A percentile compares a stretch with the other conserved stretches of the same genome.
These are phyloP conservation scores for Martensiomyces pterosporus DNA, from an alignment of 192 early-diverging fungal genomes.

Conservation along the genomic window DNA sequence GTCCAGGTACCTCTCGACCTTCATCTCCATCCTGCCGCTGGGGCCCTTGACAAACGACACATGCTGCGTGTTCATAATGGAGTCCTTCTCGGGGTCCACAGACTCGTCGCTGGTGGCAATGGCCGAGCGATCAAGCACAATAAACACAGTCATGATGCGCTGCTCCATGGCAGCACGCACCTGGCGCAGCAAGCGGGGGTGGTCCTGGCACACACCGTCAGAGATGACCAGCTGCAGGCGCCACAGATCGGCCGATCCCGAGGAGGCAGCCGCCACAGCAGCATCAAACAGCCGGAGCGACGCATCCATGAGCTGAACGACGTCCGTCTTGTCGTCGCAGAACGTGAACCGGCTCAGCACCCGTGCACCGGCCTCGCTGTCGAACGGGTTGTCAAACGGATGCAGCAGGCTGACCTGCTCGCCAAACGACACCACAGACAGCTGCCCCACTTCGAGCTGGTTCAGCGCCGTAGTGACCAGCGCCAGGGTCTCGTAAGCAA, in stretches of 20 bases:
- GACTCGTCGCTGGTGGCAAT: conserved; percentile 8
- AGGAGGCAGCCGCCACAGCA: conserved; percentile 45
- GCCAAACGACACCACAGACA: conserved; percentile 89
- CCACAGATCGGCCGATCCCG: conserved; percentile 73
- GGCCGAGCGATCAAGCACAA: conserved; percentile 75
- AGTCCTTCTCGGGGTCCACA: conserved; percentile 50
- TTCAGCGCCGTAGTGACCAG: conserved; percentile 87
- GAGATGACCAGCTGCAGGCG: conserved; percentile 95
- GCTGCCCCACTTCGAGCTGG: conserved; percentile 93
- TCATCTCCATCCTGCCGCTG: conserved; percentile 59
- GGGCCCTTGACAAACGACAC: conserved; percentile 68
- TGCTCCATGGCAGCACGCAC: conserved; percentile 82
- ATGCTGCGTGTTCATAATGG: conserved; percentile 86
- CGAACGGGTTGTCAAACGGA: conserved; percentile 91
- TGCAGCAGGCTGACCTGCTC: conserved; percentile 82
- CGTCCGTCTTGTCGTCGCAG: conserved; percentile 82
- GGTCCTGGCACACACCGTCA: conserved; percentile 96
- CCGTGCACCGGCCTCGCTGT: conserved; percentile 82
- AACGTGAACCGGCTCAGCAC: conserved; percentile 92
- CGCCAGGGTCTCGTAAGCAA: conserved; percentile 92
- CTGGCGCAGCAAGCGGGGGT: conserved; percentile 73
- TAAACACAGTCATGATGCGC: conserved; percentile 93
- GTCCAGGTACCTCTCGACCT: conserved; percentile 83
- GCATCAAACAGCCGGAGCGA: conserved; percentile 76
- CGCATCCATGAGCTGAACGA: conserved; percentile 81